Conservation (phyloP, 108 stramenopile species). For the Cyclotella sp. region DNA sequence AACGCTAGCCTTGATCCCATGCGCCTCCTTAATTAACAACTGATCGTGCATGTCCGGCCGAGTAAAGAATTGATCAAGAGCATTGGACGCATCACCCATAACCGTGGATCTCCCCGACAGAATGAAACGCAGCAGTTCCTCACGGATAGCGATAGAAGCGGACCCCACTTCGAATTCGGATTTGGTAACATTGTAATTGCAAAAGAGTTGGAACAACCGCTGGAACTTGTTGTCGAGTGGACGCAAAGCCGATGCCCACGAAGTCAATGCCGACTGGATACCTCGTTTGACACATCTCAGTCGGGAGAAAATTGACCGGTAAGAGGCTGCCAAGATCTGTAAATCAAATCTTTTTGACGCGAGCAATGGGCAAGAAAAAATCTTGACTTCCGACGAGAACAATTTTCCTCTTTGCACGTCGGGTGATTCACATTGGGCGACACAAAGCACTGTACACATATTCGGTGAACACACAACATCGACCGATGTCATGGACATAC, state of each 20-base stretch:
- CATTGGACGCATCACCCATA: constrained; percentile 64
- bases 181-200: constrained; percentile 65
- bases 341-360: constrained; percentile 62
- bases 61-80: constrained; percentile 88
- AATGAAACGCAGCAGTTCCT: constrained; percentile 72
- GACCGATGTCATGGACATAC: constrained; percentile 1
- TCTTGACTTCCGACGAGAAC: constrained; percentile 21
- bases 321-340: constrained; percentile 66
- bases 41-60: constrained; percentile 84
- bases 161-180: constrained; percentile 24
- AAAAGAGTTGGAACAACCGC: constrained; percentile 53
- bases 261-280: constrained; percentile 46
- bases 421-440: constrained; percentile 8
- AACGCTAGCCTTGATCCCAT: constrained; percentile 58
- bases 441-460: constrained; percentile 46
- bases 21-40: constrained; percentile 65
- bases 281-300: constrained; percentile 49
- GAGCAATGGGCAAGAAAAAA: constrained; percentile 61
- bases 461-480: constrained; percentile 53
- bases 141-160: constrained; percentile 30
- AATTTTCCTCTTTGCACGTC: background rate
- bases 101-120: constrained; percentile 66
- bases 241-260: constrained; percentile 74
- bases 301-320: constrained; percentile 64
- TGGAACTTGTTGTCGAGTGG: constrained; percentile 77